phyloP scores from a whole-genome alignment of 2,329 filamentous ascomycete genomes.

The Bipolaris victoriae region DNA sequence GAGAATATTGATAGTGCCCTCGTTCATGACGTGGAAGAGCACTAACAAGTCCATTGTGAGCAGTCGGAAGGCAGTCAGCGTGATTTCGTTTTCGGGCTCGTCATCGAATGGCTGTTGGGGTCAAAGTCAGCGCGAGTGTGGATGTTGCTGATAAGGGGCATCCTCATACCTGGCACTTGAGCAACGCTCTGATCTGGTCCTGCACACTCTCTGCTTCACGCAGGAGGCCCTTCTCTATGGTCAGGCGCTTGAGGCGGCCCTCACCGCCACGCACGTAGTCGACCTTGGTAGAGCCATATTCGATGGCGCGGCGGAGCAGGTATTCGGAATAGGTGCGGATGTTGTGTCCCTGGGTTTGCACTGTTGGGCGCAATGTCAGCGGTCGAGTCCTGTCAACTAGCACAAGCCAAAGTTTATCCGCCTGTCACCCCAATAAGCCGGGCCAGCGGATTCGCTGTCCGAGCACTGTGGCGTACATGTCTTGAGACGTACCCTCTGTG shows the following conservation, averaged over 20 bases:
- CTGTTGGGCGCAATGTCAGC: constrained; percentile 64
- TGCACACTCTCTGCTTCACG: constrained; percentile 92
- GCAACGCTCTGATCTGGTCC: constrained; percentile 79
- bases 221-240: constrained; percentile 88
- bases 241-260: constrained; percentile 80
- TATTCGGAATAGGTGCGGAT: constrained; percentile 92
- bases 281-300: constrained; percentile 81
- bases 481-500: constrained; percentile 74
- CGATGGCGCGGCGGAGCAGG: constrained; percentile 78
- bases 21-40: constrained; percentile 93
- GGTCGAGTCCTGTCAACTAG: constrained; percentile 2
- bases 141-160: too few species aligned
- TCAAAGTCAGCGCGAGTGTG: background rate
- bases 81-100: constrained; percentile 96
- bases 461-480: background rate
- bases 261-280: constrained; percentile 90
- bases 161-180: constrained; percentile 79
- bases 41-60: constrained; percentile 88
- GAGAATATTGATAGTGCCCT: constrained; percentile 94
- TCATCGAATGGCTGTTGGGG: constrained; percentile 73
- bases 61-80: constrained; percentile 88
- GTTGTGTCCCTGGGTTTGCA: constrained; percentile 92
- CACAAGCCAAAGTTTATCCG: background rate
- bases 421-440: background rate
- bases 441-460: constrained; percentile 2